These are phyloP conservation scores for Silene uniflora DNA, from an alignment of 148 eudicot species.

Conservation along the genomic window DNA sequence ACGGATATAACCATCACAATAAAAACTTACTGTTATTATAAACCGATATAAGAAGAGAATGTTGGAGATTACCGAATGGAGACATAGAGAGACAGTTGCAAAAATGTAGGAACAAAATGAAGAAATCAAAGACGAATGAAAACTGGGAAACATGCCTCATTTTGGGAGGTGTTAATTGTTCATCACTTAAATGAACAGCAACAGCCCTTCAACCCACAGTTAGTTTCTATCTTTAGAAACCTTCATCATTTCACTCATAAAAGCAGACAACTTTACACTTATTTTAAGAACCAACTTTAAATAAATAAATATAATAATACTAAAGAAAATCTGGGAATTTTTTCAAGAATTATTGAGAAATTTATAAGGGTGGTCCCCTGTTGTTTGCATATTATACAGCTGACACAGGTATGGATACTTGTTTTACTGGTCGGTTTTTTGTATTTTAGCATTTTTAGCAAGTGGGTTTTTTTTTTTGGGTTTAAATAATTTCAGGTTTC, in stretches of 20 bases:
- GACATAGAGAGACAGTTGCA: not conserved
- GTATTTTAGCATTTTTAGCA: not conserved
- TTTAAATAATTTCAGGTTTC: not conserved
- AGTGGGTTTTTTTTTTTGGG: not conserved
- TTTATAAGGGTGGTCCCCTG: not conserved
- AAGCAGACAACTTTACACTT: not conserved
- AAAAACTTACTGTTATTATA: too few relatives aligned
- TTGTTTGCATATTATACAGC: not conserved
- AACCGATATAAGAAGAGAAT: too few relatives aligned
- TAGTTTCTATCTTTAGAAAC: constrained; percentile 14
- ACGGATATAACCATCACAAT: too few relatives aligned
- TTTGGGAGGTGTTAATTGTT: not conserved
- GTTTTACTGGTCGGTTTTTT: constrained; percentile 8
- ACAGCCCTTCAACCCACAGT: not conserved
- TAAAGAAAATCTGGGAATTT: not conserved
- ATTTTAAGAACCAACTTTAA: not conserved
- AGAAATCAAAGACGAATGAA: constrained; percentile 2
- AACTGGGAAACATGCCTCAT: not conserved
- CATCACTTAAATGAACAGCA: not conserved
- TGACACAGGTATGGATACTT: constrained; percentile 12
- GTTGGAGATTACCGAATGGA: too few relatives aligned
- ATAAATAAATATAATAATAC: not conserved
- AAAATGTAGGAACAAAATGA: not conserved
- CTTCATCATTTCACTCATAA: not conserved
- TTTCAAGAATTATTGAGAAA: constrained; percentile 5